These are phyloP conservation scores for Populus tremula DNA, from an alignment of 345 rosid species.

Conservation along the genomic window DNA sequence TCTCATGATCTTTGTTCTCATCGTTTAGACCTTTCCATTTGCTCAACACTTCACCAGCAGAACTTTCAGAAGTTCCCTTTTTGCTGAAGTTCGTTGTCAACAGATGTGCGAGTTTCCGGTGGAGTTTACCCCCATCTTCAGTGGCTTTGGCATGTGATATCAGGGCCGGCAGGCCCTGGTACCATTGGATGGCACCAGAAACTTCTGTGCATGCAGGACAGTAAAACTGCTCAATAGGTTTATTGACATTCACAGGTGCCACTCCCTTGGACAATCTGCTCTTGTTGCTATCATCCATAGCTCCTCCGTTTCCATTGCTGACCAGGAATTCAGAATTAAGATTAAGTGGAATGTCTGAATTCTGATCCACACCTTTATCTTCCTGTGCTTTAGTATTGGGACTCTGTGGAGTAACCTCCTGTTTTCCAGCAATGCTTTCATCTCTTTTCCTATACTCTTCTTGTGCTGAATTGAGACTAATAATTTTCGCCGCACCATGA, in stretches of 20 bases:
- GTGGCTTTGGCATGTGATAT: conserved; percentile 70
- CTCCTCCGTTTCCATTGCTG: conserved; percentile 43
- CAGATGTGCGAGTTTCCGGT: conserved; percentile 66
- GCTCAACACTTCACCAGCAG: conserved; percentile 55
- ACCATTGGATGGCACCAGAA: conserved; percentile 78
- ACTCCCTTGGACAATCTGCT: conserved; percentile 45
- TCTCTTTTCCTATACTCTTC: conserved; percentile 47
- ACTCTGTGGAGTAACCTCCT: background rate
- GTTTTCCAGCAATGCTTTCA: conserved; percentile 36
- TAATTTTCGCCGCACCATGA: conserved; percentile 32
- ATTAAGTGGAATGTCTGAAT: conserved; percentile 27
- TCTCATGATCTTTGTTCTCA: conserved; percentile 59
- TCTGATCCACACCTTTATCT: conserved; percentile 33
- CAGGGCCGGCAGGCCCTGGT: conserved; percentile 65
- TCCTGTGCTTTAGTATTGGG: conserved; percentile 23
- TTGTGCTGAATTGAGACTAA: conserved; percentile 36
- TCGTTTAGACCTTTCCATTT: conserved; percentile 66
- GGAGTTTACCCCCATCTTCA: conserved; percentile 62
- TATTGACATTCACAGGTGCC: conserved; percentile 50
- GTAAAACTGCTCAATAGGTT: conserved; percentile 77
- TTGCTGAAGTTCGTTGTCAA: conserved; percentile 57
- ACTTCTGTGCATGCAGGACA: conserved; percentile 82
- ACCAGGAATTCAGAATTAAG: conserved; percentile 36
- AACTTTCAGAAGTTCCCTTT: conserved; percentile 49
- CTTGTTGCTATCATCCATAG: conserved; percentile 52